Evolutionary conservation across 2,329 filamentous ascomycete species (phyloP).

Genomic region (Aspergillus versicolor): DNA sequence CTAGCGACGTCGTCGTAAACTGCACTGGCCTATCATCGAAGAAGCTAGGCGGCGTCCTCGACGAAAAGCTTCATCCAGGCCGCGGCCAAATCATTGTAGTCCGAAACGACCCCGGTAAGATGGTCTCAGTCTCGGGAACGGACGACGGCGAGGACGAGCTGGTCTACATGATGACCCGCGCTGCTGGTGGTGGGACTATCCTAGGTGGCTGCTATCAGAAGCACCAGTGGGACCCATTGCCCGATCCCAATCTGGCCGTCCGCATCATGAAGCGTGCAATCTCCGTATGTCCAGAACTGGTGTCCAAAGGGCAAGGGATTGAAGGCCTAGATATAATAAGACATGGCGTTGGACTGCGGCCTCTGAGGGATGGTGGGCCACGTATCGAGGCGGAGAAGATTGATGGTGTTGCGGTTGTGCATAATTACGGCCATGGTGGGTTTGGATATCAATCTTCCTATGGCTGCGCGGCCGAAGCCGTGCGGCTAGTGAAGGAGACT

Average conservation of each 20-base stretch:
- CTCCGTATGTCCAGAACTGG: constrained; percentile 35
- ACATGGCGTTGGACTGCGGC: constrained; percentile 79
- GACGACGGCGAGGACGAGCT: constrained; percentile 72
- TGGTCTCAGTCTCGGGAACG: constrained; percentile 69
- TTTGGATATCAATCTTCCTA: constrained; percentile 67
- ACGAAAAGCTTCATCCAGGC: constrained; percentile 69
- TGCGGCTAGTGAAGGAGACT: constrained; percentile 63
- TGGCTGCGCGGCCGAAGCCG: constrained; percentile 67
- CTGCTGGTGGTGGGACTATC: constrained; percentile 74
- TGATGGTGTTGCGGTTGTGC: constrained; percentile 54
- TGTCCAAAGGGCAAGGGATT: constrained; percentile 61
- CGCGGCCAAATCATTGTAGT: constrained; percentile 84
- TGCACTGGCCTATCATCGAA: constrained; percentile 76
- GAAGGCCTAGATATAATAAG: constrained; percentile 72
- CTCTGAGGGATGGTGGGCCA: constrained; percentile 70
- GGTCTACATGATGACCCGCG: constrained; percentile 79
- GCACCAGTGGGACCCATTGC: constrained; percentile 73
- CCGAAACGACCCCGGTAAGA: constrained; percentile 70
- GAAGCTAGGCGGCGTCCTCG: constrained; percentile 77
- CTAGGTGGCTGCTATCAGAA: constrained; percentile 83
- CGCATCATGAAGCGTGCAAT: constrained; percentile 75
- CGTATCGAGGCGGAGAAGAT: constrained; percentile 72
- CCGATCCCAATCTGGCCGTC: constrained; percentile 74
- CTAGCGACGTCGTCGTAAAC: constrained; percentile 73
- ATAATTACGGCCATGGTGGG: constrained; percentile 48